These are phyloP conservation scores for Leishmania turanica DNA, from an alignment of 208 protist genomes.

Conservation along the genomic window DNA sequence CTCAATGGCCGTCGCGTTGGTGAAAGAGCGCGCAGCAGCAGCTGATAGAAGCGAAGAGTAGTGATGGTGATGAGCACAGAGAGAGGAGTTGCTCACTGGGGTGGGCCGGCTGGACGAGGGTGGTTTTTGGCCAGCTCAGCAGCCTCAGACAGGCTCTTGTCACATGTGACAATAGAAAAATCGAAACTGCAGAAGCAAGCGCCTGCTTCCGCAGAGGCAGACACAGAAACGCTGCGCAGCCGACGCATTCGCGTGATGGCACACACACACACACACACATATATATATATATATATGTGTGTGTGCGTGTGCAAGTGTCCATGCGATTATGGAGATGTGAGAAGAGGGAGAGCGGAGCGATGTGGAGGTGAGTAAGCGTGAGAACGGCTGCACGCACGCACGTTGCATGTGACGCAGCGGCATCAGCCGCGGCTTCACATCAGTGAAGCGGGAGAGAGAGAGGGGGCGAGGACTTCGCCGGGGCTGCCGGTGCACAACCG, in stretches of 20 bases:
- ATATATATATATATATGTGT: not conserved
- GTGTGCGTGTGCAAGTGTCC: not conserved
- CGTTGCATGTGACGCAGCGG: not conserved
- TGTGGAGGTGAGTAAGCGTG: not conserved
- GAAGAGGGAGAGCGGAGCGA: constrained; percentile 1
- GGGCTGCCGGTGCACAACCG: not conserved
- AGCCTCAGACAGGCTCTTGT: not conserved
- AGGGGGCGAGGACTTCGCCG: not conserved
- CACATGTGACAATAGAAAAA: constrained; percentile 1
- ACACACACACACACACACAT: not conserved
- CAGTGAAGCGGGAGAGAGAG: constrained; percentile 3
- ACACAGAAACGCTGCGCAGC: not conserved
- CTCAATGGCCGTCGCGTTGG: not conserved
- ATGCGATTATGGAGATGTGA: not conserved
- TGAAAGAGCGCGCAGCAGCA: not conserved
- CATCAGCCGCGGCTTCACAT: not conserved
- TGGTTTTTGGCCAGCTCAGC: not conserved
- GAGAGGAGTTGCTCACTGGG: not conserved
- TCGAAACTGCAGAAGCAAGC: constrained; percentile 1
- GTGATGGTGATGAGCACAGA: not conserved
- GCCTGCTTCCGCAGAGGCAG: not conserved
- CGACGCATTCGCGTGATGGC: not conserved
- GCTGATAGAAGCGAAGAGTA: not conserved
- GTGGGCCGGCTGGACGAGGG: not conserved
- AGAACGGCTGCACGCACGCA: not conserved